phyloP scores from a whole-genome alignment of 2,329 filamentous ascomycete genomes.

The Penicillium digitatum region DNA sequence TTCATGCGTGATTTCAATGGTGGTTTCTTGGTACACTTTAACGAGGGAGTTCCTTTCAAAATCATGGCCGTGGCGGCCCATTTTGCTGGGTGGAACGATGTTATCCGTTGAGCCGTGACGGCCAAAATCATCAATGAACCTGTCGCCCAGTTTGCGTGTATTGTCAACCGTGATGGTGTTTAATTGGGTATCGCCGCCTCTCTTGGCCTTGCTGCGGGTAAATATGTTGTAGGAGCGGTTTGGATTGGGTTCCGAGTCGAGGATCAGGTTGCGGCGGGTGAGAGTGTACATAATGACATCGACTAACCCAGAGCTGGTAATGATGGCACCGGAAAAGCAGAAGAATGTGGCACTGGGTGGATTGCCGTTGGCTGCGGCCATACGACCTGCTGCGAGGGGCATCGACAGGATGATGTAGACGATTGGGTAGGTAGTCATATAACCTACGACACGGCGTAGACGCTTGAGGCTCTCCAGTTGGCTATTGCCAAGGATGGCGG shows the following conservation, averaged over 20 bases:
- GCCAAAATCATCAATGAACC: slow-evolving; percentile 28
- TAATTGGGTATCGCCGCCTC: slow-evolving; percentile 31
- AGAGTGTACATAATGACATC: slow-evolving; percentile 57
- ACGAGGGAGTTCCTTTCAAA: slow-evolving; percentile 33
- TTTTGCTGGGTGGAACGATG: slow-evolving; percentile 34
- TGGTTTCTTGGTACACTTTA: slow-evolving; percentile 45
- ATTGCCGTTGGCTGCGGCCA: slow-evolving; percentile 38
- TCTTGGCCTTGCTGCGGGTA: slow-evolving; percentile 24
- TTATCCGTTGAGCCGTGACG: slow-evolving; percentile 47
- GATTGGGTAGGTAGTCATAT: slow-evolving; percentile 48
- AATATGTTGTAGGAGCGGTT: slow-evolving; percentile 35
- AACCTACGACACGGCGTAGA: slow-evolving; percentile 43
- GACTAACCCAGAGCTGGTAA: slow-evolving; percentile 57
- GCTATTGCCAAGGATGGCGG: slow-evolving; percentile 34
- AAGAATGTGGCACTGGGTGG: slow-evolving; percentile 43
- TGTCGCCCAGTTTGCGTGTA: slow-evolving; percentile 13
- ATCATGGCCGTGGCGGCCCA: slow-evolving; percentile 4
- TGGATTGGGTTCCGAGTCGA: slow-evolving; percentile 47
- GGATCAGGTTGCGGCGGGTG: slow-evolving; percentile 54
- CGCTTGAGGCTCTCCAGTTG: slow-evolving; percentile 39
- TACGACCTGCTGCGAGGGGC: slow-evolving; percentile 53
- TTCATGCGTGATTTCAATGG: slow-evolving; percentile 42
- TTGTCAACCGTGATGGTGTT: slow-evolving; percentile 31
- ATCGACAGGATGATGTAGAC: slow-evolving; percentile 61
- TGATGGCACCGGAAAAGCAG: slow-evolving; percentile 53